These are phyloP conservation scores for Hypoxylon intermedium DNA, from an alignment of 495 filamentous ascomycete species.

Conservation along the genomic window DNA sequence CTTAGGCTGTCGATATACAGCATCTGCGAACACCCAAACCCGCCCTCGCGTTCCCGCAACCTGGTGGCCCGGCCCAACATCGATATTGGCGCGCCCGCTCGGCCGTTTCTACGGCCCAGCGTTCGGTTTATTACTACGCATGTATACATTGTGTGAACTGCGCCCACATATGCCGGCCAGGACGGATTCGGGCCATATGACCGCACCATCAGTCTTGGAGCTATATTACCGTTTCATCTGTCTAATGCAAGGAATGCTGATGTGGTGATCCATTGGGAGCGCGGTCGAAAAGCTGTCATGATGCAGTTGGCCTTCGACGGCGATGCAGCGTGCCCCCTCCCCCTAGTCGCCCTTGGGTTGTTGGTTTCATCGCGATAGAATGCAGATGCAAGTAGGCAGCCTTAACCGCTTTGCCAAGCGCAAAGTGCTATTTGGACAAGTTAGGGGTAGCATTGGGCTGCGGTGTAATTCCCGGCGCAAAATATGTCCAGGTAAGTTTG, in stretches of 20 bases:
- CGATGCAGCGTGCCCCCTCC: constrained; percentile 18
- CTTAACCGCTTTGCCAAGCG: constrained; percentile 37
- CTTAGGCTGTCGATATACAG: constrained; percentile 8
- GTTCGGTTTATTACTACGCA: constrained; percentile 30
- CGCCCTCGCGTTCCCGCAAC: constrained; percentile 15
- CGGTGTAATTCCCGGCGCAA: constrained; percentile 39
- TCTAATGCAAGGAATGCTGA: constrained; percentile 36
- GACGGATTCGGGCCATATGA: constrained; percentile 35
- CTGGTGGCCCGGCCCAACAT: constrained; percentile 8
- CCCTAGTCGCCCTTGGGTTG: constrained; percentile 3
- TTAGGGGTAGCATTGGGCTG: constrained; percentile 31
- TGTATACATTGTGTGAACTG: constrained; percentile 1
- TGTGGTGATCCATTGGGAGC: constrained; percentile 17
- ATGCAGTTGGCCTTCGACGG: constrained; percentile 29
- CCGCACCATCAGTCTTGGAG: constrained; percentile 24
- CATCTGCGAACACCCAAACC: constrained; percentile 23
- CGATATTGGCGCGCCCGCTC: constrained; percentile 8
- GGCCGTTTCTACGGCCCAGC: constrained; percentile 31
- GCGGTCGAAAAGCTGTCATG: constrained; percentile 25
- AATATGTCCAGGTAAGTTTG: constrained; percentile 26
- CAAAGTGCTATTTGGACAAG: constrained; percentile 18
- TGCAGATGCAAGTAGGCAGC: constrained; percentile 29
- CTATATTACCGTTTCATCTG: constrained; percentile 39
- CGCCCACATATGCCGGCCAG: constrained; percentile 29
- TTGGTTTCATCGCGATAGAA: constrained; percentile 31